Evolutionary conservation across 495 filamentous ascomycete genomes (phyloP), one percentile per base, ranked within the genome.

Genomic region (Glarea lozoyensis): DNA sequence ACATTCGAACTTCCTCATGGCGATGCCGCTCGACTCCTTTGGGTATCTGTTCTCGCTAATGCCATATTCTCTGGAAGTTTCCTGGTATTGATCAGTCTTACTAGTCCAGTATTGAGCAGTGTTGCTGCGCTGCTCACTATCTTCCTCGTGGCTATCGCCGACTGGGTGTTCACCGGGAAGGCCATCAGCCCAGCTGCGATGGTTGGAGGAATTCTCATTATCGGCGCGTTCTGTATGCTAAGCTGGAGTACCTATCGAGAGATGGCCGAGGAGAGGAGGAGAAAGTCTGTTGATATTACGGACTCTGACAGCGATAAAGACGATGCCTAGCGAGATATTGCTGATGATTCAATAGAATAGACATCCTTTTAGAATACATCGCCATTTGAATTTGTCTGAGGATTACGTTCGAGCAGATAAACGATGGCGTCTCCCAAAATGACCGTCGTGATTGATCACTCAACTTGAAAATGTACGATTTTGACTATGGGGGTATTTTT

Each of bases 121-220:
- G 92, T 98, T 6, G 92, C 92, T 4, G 86, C 88, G 4, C 72
- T 98, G 31, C 72, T 98, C 20, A 97, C 92, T 12, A 97, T 98
- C 50, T 95, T 98, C 69, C 74, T 96, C 39, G 90, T 98, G 1
- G 90, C 90, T 0, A 71, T 96, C 27, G 83, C 81, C 24, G 92
- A 98, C 59, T 94, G 89, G 84, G 53, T 86, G 34, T 67, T 83
- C 45, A 89, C 84, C 1, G 87, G 87, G 18, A 69, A 77, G 42
- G 78, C 82, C 1, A 68, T 95, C 20, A 82, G 79, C 33, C 56
- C 68, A 2, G 81, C 88, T 1, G 81, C 89, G 3, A 71, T 97
- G 2, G 55, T 76, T 9, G 92, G 92, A n/a, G 89, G 92, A 2
- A 45, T 86, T 18, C 56, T 96, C 42, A 98, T 98, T 55, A 82